Conservation (phyloP, 2,329 filamentous ascomycete genomes). For the Volutella citrinella region DNA sequence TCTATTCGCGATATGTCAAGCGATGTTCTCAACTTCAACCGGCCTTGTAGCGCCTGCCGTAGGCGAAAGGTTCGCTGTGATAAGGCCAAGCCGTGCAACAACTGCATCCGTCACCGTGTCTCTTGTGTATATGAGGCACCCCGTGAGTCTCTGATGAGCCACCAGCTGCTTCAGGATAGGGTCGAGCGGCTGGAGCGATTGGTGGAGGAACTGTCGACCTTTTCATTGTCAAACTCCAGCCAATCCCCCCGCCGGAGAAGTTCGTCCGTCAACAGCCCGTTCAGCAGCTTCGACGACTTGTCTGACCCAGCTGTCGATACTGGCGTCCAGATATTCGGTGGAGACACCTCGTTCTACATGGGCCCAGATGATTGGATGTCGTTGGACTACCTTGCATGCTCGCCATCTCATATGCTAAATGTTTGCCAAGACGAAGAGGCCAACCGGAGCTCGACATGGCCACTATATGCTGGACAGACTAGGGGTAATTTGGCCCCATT, state of each 20-base stretch:
- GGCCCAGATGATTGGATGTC: slow-evolving; percentile 13
- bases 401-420: slow-evolving; percentile 9
- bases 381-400: slow-evolving; percentile 9
- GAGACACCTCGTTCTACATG: slow-evolving; percentile 10
- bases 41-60: slow-evolving; percentile 18
- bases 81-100: slow-evolving; percentile 18
- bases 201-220: slow-evolving; percentile 14
- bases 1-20: slow-evolving; percentile 12
- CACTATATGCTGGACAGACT: slow-evolving; percentile 4
- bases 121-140: slow-evolving; percentile 16
- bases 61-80: slow-evolving; percentile 16
- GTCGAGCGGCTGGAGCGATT: slow-evolving; percentile 16
- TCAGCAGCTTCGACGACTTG: slow-evolving; percentile 13
- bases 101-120: slow-evolving; percentile 15
- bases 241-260: slow-evolving; percentile 4
- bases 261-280: slow-evolving; percentile 12
- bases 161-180: slow-evolving; percentile 16
- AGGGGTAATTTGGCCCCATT: slow-evolving; percentile 8
- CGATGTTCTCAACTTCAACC: slow-evolving; percentile 18
- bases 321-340: slow-evolving; percentile 9
- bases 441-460: slow-evolving; percentile 4
- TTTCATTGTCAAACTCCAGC: slow-evolving; percentile 8
- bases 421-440: slow-evolving; percentile 5
- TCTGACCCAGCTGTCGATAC: slow-evolving; percentile 9
- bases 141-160: slow-evolving; percentile 14